Evolutionary conservation across 768 basidiomycete species (phyloP).

Genomic region (Cytidiella melzeri): DNA sequence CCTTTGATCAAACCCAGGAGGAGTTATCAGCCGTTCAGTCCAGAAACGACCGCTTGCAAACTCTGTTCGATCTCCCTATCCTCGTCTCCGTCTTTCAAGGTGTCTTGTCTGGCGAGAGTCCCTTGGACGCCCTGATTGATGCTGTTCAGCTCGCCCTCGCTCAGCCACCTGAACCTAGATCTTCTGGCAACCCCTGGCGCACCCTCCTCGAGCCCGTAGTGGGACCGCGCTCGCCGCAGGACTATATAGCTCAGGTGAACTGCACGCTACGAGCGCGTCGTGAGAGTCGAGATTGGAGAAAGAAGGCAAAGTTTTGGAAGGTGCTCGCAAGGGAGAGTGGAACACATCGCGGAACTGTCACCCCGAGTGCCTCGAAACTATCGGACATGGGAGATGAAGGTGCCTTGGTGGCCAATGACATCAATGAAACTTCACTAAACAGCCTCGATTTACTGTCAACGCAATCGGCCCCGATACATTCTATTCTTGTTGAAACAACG

Average conservation of each 20-base stretch:
- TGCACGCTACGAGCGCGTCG: slow-evolving; percentile 20
- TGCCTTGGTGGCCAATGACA: background rate
- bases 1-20: slow-evolving; percentile 4
- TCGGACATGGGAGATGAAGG: slow-evolving; percentile 10
- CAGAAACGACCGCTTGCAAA: slow-evolving; percentile 14
- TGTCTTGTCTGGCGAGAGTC: slow-evolving; percentile 11
- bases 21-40: slow-evolving; percentile 4
- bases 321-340: slow-evolving; percentile 14
- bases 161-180: background rate
- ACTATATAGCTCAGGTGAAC: slow-evolving; percentile 22
- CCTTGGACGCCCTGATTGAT: slow-evolving; percentile 18
- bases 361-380: slow-evolving; percentile 19
- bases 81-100: slow-evolving; percentile 9
- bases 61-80: slow-evolving; percentile 16
- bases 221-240: slow-evolving; percentile 17
- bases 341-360: slow-evolving; percentile 15
- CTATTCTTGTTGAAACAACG: background rate
- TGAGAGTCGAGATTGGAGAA: slow-evolving; percentile 15
- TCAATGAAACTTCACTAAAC: background rate
- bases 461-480: background rate
- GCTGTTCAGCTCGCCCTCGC: slow-evolving; percentile 15
- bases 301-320: slow-evolving; percentile 19
- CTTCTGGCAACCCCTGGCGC: slow-evolving; percentile 15
- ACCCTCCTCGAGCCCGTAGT: slow-evolving; percentile 19
- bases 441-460: too few species aligned